Evolutionary conservation across 768 basidiomycete species (phyloP).

Genomic region (Boletus pseudopeckii): DNA sequence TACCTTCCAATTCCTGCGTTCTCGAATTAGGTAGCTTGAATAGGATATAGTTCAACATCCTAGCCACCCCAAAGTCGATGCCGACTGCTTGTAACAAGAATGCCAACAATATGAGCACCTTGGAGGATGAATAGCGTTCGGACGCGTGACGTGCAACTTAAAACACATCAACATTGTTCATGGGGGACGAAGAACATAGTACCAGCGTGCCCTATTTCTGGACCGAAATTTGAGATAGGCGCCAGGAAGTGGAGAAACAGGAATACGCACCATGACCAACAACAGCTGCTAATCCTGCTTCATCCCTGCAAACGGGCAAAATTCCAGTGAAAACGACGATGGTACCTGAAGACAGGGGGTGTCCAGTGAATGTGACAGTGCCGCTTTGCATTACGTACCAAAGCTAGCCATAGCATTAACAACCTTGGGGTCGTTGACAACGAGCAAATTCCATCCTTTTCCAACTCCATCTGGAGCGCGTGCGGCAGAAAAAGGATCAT

Average conservation of each 20-base stretch:
- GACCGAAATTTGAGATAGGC: background rate
- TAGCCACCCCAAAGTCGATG: slow-evolving; percentile 51
- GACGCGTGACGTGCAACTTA: slow-evolving; percentile 55
- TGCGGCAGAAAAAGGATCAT: slow-evolving; percentile 17
- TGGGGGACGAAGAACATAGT: slow-evolving; percentile 9
- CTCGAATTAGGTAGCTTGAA: slow-evolving; percentile 82
- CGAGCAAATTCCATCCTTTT: slow-evolving; percentile 65
- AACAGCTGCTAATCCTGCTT: slow-evolving; percentile 80
- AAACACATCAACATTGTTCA: slow-evolving; percentile 17
- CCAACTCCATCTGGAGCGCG: slow-evolving; percentile 17
- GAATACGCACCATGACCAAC: slow-evolving; percentile 67
- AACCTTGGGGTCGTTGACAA: slow-evolving; percentile 66
- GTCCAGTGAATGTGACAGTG: background rate
- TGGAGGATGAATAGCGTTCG: slow-evolving; percentile 43
- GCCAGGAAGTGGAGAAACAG: background rate
- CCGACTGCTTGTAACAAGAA: slow-evolving; percentile 47
- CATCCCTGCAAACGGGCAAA: slow-evolving; percentile 69
- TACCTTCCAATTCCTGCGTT: slow-evolving; percentile 78
- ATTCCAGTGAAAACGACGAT: slow-evolving; percentile 91
- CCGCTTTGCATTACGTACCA: slow-evolving; percentile 37
- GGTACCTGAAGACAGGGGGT: slow-evolving; percentile 42
- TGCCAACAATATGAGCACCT: slow-evolving; percentile 39
- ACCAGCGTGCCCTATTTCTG: slow-evolving; percentile 83
- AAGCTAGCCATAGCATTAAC: slow-evolving; percentile 79
- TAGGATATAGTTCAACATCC: slow-evolving; percentile 46